Evolutionary conservation across 2,329 filamentous ascomycete genomes (phyloP).

Genomic region (Fusarium papillatum): DNA sequence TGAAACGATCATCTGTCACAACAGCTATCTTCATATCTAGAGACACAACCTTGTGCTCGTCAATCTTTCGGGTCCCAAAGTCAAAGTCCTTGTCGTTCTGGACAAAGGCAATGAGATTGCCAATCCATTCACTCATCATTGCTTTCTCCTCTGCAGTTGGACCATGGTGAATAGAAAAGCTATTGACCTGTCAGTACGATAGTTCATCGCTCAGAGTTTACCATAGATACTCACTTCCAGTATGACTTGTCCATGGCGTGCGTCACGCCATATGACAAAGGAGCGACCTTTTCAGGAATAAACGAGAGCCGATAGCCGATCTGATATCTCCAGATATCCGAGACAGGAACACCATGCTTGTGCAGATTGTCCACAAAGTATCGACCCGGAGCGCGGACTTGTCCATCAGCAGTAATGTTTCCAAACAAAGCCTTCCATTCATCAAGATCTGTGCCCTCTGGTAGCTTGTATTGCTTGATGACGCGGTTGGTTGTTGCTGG

Average conservation of each 20-base stretch:
- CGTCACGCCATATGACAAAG: constrained; percentile 48
- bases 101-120: constrained; percentile 54
- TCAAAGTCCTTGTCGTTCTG: constrained; percentile 44
- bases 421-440: constrained; percentile 55
- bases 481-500: constrained; percentile 52
- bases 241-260: constrained; percentile 59
- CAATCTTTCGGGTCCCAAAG: constrained; percentile 47
- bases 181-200: neutral
- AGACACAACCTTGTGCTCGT: neutral
- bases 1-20: neutral
- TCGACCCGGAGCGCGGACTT: constrained; percentile 54
- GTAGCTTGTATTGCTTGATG: constrained; percentile 52
- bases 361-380: constrained; percentile 48
- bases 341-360: constrained; percentile 48
- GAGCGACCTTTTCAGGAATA: constrained; percentile 54
- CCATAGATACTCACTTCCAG: constrained; percentile 53
- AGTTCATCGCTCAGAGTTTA: neutral
- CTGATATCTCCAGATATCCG: constrained; percentile 57
- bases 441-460: constrained; percentile 43
- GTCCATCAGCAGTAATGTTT: constrained; percentile 54
- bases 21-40: neutral
- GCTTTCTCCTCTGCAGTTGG: constrained; percentile 49
- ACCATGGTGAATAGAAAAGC: constrained; percentile 55
- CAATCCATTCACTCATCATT: constrained; percentile 55
- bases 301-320: constrained; percentile 58